Percentiles rank a stretch among this genome's conserved stretches.
phyloP scores from a whole-genome alignment of 139 green algal species.

The Micromonas pusilla region DNA sequence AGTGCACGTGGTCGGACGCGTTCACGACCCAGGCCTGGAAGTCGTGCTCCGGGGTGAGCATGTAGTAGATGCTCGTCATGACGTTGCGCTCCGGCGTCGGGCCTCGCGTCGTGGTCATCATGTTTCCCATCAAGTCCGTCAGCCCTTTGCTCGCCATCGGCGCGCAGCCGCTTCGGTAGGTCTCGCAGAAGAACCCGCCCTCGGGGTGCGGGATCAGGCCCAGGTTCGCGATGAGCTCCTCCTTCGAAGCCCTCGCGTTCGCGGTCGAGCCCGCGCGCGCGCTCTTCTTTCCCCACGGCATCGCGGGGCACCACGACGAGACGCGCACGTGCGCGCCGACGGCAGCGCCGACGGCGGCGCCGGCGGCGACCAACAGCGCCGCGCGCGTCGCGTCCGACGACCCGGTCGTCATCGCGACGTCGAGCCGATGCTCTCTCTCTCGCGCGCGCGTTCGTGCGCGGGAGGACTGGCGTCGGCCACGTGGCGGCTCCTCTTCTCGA shows the following conservation, averaged over 20 bases:
- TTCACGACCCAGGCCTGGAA: constrained; percentile 1
- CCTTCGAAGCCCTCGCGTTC: neutral
- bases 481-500: too few species aligned
- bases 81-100: neutral
- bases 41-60: neutral
- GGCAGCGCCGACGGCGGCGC: neutral
- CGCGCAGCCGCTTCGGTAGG: neutral
- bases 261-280: neutral
- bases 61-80: constrained; percentile 25
- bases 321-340: neutral
- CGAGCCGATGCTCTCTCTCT: too few species aligned
- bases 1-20: constrained; percentile 14
- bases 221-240: neutral
- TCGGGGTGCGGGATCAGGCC: constrained; percentile 26
- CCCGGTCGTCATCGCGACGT: neutral
- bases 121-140: neutral
- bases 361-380: neutral
- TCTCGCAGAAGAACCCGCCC: constrained; percentile 20
- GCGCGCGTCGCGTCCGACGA: neutral
- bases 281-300: neutral
- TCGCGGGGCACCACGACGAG: neutral
- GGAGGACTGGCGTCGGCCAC: too few species aligned
- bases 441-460: too few species aligned
- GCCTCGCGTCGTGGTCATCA: neutral
- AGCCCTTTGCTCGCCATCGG: constrained; percentile 4